Percentiles rank a stretch among this genome's conserved stretches.
phyloP scores from a whole-genome alignment of 2,329 filamentous ascomycete genomes.

The Tolypocladium guangdongense region DNA sequence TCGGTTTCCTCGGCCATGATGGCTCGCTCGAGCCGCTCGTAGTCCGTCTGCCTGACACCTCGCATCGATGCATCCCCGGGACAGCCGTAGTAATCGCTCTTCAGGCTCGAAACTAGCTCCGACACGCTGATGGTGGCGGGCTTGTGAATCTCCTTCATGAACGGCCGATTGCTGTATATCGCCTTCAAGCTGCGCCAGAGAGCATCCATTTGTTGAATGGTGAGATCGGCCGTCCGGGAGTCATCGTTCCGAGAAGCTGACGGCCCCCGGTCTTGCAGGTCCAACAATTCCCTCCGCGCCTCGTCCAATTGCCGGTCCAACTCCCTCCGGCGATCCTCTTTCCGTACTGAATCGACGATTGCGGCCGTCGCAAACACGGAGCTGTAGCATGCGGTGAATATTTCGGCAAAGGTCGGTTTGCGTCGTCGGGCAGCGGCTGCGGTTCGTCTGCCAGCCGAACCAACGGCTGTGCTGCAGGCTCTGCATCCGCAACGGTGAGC shows the following conservation, averaged over 20 bases:
- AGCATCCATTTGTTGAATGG: conserved; percentile 17
- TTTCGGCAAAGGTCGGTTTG: conserved; percentile 37
- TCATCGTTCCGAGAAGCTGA: conserved; percentile 4
- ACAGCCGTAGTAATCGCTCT: conserved; percentile 17
- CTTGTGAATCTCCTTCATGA: conserved; percentile 23
- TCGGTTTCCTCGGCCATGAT: conserved; percentile 18
- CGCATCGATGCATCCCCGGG: conserved; percentile 11
- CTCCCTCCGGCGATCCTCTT: conserved; percentile 45
- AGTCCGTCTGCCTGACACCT: conserved; percentile 13
- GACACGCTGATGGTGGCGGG: conserved; percentile 17
- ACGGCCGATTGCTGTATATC: conserved; percentile 20
- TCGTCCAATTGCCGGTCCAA: conserved; percentile 52
- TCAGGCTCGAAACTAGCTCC: conserved; percentile 15
- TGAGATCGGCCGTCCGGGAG: conserved; percentile 8
- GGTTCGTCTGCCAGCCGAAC: conserved; percentile 36
- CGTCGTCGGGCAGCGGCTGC: conserved; percentile 38
- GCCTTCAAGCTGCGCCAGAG: conserved; percentile 20
- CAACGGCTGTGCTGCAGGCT: conserved; percentile 42
- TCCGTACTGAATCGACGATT: conserved; percentile 48
- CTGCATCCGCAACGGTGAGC: conserved; percentile 53
- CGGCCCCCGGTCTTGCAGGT: conserved; percentile 22
- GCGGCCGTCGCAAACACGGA: conserved; percentile 56
- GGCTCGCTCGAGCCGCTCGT: conserved; percentile 17
- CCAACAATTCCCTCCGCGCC: conserved; percentile 35
- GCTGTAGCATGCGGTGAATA: conserved; percentile 58